phyloP scores from a whole-genome alignment of 1,284 basidiomycete genomes.

The Takashimella koratensis region DNA sequence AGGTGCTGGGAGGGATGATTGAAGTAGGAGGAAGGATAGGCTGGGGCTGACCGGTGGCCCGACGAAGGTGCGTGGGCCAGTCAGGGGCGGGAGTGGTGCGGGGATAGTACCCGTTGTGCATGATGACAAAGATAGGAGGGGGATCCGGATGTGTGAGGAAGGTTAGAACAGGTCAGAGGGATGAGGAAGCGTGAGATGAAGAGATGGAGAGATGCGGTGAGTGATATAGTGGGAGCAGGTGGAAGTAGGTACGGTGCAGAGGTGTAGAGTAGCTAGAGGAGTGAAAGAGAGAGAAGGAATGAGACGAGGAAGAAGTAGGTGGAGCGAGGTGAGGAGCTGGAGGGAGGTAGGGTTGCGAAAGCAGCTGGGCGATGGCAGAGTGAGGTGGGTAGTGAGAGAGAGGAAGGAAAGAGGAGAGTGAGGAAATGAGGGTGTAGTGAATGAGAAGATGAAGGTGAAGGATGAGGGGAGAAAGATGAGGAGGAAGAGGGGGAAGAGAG shows the following conservation, averaged over 20 bases:
- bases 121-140: too few species aligned
- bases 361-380: neutral
- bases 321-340: neutral
- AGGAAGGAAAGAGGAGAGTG: neutral
- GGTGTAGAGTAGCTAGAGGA: neutral
- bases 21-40: neutral
- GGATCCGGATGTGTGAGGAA: too few species aligned
- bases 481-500: neutral
- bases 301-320: neutral
- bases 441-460: neutral
- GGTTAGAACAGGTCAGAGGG: too few species aligned
- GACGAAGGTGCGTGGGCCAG: too few species aligned
- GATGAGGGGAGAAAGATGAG: neutral
- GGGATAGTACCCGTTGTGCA: too few species aligned
- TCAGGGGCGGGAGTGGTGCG: neutral
- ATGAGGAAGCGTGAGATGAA: too few species aligned
- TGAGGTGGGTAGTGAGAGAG: neutral
- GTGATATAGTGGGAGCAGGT: too few species aligned
- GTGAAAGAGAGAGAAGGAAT: neutral
- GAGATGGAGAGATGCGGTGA: too few species aligned
- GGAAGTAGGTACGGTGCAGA: neutral
- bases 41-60: too few species aligned
- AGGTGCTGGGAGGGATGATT: neutral
- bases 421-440: neutral
- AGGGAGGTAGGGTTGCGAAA: neutral